phyloP scores from a whole-genome alignment of 495 filamentous ascomycete genomes.

The Cercophora newfieldiana region DNA sequence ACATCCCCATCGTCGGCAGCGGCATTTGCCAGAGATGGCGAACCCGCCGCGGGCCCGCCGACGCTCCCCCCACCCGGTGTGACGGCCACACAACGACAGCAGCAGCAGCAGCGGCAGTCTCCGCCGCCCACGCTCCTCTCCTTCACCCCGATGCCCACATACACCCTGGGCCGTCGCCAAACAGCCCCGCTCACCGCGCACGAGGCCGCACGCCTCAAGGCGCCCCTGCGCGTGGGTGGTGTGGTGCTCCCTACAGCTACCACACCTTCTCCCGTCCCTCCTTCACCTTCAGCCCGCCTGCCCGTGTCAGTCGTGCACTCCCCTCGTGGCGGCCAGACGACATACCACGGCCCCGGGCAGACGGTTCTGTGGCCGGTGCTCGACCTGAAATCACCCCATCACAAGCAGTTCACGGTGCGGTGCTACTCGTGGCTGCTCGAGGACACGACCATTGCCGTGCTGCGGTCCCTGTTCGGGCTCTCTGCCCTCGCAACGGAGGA shows the following conservation, averaged over 20 bases:
- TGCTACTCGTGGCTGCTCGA: conserved; percentile 78
- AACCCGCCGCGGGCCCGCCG: background rate
- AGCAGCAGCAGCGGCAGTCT: conserved; percentile 17
- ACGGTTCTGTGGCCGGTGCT: conserved; percentile 86
- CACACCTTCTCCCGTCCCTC: background rate
- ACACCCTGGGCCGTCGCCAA: conserved; percentile 88
- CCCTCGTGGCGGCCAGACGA: conserved; percentile 84
- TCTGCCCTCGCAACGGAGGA: conserved; percentile 64
- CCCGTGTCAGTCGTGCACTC: conserved; percentile 56
- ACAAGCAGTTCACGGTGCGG: conserved; percentile 49
- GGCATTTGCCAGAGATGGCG: background rate
- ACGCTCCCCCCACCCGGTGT: conserved; percentile 18
- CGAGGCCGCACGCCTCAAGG: conserved; percentile 35
- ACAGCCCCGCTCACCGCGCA: conserved; percentile 56
- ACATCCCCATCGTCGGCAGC: background rate
- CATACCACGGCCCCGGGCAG: conserved; percentile 95
- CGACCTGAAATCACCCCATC: conserved; percentile 55
- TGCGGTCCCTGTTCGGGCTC: conserved; percentile 55
- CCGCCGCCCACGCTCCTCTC: conserved; percentile 74
- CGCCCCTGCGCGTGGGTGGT: conserved; percentile 38
- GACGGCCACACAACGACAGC: conserved; percentile 1
- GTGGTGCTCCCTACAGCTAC: background rate
- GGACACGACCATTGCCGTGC: conserved; percentile 64
- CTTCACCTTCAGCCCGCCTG: background rate
- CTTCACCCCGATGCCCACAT: conserved; percentile 81